These are phyloP conservation scores for Lactarius hatsudake DNA, from an alignment of 768 basidiomycete species.

Conservation along the genomic window DNA sequence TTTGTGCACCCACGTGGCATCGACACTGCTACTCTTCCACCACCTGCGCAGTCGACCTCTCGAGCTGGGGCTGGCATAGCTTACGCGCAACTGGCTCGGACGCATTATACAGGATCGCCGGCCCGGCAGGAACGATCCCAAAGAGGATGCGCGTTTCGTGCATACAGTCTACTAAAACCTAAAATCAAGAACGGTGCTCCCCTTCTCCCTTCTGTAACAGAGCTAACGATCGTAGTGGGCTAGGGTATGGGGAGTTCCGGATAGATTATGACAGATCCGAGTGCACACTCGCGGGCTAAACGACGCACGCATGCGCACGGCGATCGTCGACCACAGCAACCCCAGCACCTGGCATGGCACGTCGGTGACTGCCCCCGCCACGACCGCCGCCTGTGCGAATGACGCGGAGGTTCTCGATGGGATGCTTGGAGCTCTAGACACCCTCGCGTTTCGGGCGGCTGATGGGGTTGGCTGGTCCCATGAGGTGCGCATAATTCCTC, in stretches of 20 bases:
- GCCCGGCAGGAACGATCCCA: conserved; percentile 63
- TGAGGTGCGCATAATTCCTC: conserved; percentile 60
- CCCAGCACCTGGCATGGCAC: conserved; percentile 71
- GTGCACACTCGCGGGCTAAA: conserved; percentile 45
- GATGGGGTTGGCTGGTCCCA: conserved; percentile 65
- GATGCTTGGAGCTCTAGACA: conserved; percentile 52
- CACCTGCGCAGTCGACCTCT: conserved; percentile 91
- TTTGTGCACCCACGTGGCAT: no score
- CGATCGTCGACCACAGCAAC: conserved; percentile 84
- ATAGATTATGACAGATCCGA: conserved; percentile 85
- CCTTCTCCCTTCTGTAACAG: background rate
- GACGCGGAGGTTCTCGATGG: conserved; percentile 46
- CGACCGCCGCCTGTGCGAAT: conserved; percentile 46
- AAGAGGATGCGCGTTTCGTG: conserved; percentile 63
- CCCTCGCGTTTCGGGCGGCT: conserved; percentile 86
- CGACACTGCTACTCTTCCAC: conserved; percentile 37
- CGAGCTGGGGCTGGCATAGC: conserved; percentile 93
- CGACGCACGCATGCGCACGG: conserved; percentile 43
- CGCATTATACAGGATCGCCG: conserved; percentile 56
- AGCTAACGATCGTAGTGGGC: no score
- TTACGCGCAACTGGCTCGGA: conserved; percentile 89
- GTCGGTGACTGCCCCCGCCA: conserved; percentile 51
- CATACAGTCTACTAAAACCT: conserved; percentile 52
- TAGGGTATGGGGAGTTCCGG: conserved; percentile 48
- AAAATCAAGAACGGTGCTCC: conserved; percentile 55